Percentiles rank a stretch among this genome's conserved stretches.
Evolutionary conservation across 2,329 filamentous ascomycete genomes (phyloP).

Genomic region (Didymella pomorum): DNA sequence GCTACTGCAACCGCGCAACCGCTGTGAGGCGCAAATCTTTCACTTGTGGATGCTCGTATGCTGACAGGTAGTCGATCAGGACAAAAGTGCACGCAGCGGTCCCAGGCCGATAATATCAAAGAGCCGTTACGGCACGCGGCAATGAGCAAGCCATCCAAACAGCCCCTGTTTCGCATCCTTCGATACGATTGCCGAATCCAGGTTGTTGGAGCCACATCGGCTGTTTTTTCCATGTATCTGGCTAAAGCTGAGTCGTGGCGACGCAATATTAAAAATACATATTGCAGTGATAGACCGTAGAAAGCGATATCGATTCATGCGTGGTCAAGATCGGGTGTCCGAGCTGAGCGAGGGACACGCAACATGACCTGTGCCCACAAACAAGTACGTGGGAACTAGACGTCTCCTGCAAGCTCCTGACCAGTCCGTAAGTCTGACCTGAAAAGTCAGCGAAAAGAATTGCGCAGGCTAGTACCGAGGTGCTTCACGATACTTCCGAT

Average conservation of each 20-base stretch:
- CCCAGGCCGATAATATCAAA: neutral
- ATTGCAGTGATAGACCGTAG: neutral
- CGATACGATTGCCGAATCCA: neutral
- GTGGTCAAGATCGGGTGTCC: neutral
- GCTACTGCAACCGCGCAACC: neutral
- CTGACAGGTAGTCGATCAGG: neutral
- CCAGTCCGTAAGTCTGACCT: neutral
- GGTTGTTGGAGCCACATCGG: constrained; percentile 2
- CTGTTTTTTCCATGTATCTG: neutral
- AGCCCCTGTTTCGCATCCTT: neutral
- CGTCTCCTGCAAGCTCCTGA: neutral
- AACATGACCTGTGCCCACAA: neutral
- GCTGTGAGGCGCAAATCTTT: neutral
- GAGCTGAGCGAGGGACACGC: neutral
- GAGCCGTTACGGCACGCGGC: neutral
- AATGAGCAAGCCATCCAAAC: neutral
- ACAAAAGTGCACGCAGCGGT: neutral
- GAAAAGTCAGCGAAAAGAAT: neutral
- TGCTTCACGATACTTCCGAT: neutral
- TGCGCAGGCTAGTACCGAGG: neutral
- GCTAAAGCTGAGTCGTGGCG: neutral
- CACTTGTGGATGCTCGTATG: neutral
- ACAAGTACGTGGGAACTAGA: neutral
- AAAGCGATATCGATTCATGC: neutral
- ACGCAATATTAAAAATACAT: neutral